Evolutionary conservation across 257 asterid species (phyloP).

Genomic region (Solanum etuberosum): DNA sequence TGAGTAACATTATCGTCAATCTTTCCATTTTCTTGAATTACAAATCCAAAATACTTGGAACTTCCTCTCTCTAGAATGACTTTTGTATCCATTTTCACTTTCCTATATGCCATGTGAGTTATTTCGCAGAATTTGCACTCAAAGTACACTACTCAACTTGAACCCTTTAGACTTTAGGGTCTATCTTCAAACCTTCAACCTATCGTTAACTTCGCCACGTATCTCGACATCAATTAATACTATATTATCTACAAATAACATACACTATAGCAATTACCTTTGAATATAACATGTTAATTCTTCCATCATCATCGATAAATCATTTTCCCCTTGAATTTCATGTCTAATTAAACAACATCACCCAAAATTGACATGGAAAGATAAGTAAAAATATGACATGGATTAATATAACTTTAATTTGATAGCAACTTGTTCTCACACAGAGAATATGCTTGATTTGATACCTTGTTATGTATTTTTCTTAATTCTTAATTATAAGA

Average conservation of each 20-base stretch:
- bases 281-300: not conserved
- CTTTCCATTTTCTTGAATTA: not conserved
- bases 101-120: not conserved
- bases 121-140: no score
- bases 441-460: not conserved
- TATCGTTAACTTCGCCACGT: accelerated
- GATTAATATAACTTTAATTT: not conserved
- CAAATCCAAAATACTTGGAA: not conserved
- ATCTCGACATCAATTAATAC: not conserved
- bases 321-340: not conserved
- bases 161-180: not conserved
- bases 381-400: not conserved
- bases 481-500: not conserved
- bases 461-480: not conserved
- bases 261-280: not conserved
- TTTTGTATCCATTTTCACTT: not conserved
- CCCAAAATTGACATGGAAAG: not conserved
- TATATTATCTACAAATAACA: accelerated
- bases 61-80: not conserved
- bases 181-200: not conserved
- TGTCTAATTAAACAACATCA: not conserved
- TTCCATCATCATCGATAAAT: not conserved
- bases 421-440: not conserved
- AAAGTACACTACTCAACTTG: no score
- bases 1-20: not conserved